These are phyloP conservation scores for Bromus sterilis DNA, from an alignment of 176 grass and related monocot genomes.

Conservation along the genomic window DNA sequence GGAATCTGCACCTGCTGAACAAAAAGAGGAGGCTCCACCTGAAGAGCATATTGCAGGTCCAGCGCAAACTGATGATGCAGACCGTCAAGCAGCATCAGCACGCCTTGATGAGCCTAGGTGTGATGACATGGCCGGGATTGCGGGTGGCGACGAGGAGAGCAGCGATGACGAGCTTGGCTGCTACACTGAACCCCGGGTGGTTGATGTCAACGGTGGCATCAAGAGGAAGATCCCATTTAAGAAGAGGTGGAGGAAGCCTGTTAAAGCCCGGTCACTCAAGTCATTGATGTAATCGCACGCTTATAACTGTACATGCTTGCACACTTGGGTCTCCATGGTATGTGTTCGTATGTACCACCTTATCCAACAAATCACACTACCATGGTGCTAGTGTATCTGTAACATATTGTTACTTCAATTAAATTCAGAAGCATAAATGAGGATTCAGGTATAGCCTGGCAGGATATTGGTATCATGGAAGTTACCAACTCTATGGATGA, in stretches of 20 bases:
- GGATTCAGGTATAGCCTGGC: background rate
- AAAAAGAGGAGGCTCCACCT: background rate
- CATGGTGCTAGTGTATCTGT: background rate
- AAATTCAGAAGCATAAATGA: background rate
- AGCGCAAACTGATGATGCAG: background rate
- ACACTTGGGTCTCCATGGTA: background rate
- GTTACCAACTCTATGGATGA: background rate
- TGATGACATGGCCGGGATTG: background rate
- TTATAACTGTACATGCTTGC: background rate
- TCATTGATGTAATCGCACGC: constrained; percentile 29
- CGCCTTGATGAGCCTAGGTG: background rate
- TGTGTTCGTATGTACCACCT: background rate
- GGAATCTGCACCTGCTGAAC: background rate
- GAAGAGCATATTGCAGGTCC: background rate
- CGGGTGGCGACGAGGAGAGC: constrained; percentile 34
- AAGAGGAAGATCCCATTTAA: constrained; percentile 10
- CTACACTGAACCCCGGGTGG: background rate
- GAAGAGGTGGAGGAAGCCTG: constrained; percentile 47
- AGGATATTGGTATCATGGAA: background rate
- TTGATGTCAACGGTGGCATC: background rate
- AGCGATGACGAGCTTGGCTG: background rate
- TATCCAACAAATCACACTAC: background rate
- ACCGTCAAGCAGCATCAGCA: background rate
- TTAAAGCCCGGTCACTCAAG: constrained; percentile 50
- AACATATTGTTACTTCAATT: no score